Base-by-base conservation (phyloP, 208 protist genomes). In the Blechomonas ayalai region DNA sequence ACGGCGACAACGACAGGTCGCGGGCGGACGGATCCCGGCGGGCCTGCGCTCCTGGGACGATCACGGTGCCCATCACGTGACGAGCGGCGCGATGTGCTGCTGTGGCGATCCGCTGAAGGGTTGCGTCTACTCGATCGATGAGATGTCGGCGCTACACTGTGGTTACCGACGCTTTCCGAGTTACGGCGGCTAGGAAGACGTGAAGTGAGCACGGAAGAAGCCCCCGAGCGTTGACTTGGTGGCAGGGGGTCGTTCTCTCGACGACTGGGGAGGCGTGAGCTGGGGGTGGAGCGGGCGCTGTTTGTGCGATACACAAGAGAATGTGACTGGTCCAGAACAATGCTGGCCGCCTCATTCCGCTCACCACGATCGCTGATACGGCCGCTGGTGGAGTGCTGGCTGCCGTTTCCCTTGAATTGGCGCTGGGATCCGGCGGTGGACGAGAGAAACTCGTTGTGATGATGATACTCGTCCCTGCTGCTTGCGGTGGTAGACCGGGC, bases 11-110 rank as follows among this genome's bases (percentile, higher is more conserved):
- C 31, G 16, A 20, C 35, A 38, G 39, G n/a, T n/a, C n/a, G n/a
- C n/a, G 61, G 58, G 23, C 72, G 61, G 28, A 68, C 45, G 18
- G 72, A 72, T 13, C 36, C 68, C 50, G 35, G 52, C 37, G 13
- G 63, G 53, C 4, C 50, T 47, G 41, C 24, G 31, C 19, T 16
- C 41, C 20, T 27, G 29, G 20, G 52, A 41, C 32, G 22, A 42
- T 66, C 16, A 45, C 34, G 23, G 45, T 41, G 0, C 46, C 46
- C 13, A 41, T 52, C n/a, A 45, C 13, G 38, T 63, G 12, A 5
- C 5, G 5, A 41, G 25, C 25, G 9, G 8, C 36, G 5, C 36
- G n/a, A n/a, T n/a, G n/a, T n/a, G n/a, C n/a, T n/a, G n/a, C n/a
- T n/a, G n/a, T n/a, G n/a, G n/a, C n/a, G n/a, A n/a, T n/a, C n/a